Base-by-base conservation (phyloP, 2,329 filamentous ascomycete genomes). In the Pseudogymnoascus sp. region DNA sequence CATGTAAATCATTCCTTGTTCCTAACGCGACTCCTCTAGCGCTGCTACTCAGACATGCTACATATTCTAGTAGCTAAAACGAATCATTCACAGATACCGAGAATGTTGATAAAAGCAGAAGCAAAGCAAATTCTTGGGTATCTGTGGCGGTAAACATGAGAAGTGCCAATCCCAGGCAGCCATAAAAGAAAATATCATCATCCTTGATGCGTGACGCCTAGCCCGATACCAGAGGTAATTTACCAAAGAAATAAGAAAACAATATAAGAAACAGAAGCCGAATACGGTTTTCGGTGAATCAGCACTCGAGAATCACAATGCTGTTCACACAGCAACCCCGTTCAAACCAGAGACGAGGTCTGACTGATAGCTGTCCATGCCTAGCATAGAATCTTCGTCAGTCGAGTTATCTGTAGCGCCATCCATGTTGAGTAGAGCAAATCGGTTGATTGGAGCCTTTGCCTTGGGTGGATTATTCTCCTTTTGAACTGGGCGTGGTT, bases 371-470 rank as follows among this genome's bases (percentile, higher is more conserved):
- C 28, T 33, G 6, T 56, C 28, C 50, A 56, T 56, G 50, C 50
- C 26, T 28, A 19, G 8, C 28, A 31, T 56, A 22, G 50, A 56
- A 56, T 33, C 50, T 19, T 56, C 50, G 50, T 56, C 50, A 33
- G 28, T 22, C n/a, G 50, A 56, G 28, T 5, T 33, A 33, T 56
- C 50, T 6, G 28, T 56, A 22, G 50, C 50, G 16, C 75, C 78
- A 60, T 84, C 81, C 12, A 84, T 69, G 46, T 80, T 78, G 10
- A 90, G 78, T 63, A 87, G 70, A 59, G 84, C 77, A 72, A 89
- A 90, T 5, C 86, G 83, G 70, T 90, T 90, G 62, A 78, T 71
- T 50, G 74, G 73, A 53, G 74, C 67, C 61, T 70, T 70, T 67
- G 75, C 79, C 64, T 76, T 78, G n/a, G 72, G 66, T 11, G 67